Evolutionary conservation across 352 stramenopile species (phyloP).

Genomic region (Pythium aquatile): DNA sequence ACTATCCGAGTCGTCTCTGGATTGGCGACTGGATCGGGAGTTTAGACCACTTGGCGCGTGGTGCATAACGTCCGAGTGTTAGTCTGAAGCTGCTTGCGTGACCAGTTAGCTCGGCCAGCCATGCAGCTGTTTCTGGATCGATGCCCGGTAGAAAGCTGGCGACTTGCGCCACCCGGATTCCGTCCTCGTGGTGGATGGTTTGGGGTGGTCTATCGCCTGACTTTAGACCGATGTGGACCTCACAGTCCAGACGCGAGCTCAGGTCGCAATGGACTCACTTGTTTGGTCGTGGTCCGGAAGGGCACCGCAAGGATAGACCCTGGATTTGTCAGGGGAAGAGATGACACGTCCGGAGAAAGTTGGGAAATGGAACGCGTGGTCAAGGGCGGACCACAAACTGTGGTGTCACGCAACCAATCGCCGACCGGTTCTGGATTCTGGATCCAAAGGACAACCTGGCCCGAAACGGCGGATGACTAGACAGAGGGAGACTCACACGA

Average conservation of each 20-base stretch:
- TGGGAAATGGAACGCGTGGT: conserved; percentile 1
- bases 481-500: not conserved
- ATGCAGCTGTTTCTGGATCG: conserved; percentile 26
- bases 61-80: conserved; percentile 10
- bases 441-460: conserved; percentile 1
- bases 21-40: not conserved
- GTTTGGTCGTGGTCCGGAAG: not conserved
- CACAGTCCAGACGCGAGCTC: not conserved
- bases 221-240: not conserved
- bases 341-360: conserved; percentile 5
- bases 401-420: conserved; percentile 6
- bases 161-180: conserved; percentile 9
- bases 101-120: conserved; percentile 15
- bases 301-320: not conserved
- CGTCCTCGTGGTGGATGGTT: conserved; percentile 6
- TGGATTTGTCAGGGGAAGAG: not conserved
- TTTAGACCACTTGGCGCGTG: not conserved
- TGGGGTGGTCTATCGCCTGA: conserved; percentile 1
- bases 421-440: conserved; percentile 7
- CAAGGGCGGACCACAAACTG: conserved; percentile 13
- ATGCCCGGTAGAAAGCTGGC: conserved; percentile 24
- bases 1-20: conserved; percentile 9
- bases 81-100: conserved; percentile 1
- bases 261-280: not conserved
- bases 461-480: conserved; percentile 1